Conservation (phyloP, 2,329 filamentous ascomycete species). For the Aspergillus melleus region DNA sequence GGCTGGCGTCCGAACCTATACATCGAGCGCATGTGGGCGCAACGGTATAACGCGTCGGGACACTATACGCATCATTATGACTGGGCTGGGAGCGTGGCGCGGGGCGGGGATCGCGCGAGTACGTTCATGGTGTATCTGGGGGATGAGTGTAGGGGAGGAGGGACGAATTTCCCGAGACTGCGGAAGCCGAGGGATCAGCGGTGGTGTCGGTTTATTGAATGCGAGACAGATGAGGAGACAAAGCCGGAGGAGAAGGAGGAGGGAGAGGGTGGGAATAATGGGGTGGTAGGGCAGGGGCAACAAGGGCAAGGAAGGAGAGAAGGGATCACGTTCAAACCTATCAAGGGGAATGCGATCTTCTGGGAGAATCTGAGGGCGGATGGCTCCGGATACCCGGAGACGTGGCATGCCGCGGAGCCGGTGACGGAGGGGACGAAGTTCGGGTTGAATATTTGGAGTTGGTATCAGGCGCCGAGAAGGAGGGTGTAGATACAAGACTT, state of each 20-base stretch:
- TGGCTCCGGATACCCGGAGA: conserved; percentile 58
- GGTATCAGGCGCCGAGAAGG: conserved; percentile 49
- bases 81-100: conserved; percentile 49
- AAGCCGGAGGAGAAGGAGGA: neutral
- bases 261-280: neutral
- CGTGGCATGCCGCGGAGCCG: conserved; percentile 62
- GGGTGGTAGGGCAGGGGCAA: neutral
- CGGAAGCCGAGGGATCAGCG: conserved; percentile 41
- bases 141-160: conserved; percentile 56
- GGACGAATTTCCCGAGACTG: conserved; percentile 61
- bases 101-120: conserved; percentile 48
- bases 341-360: conserved; percentile 60
- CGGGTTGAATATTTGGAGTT: conserved; percentile 66
- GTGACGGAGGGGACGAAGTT: conserved; percentile 58
- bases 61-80: conserved; percentile 63
- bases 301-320: conserved; percentile 17
- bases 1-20: conserved; percentile 60
- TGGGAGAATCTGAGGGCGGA: conserved; percentile 62
- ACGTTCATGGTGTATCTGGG: conserved; percentile 64
- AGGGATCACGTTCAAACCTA: conserved; percentile 60
- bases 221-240: conserved; percentile 31
- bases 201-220: conserved; percentile 62
- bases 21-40: conserved; percentile 62
- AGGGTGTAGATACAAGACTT: neutral
- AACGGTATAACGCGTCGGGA: conserved; percentile 58